Base-by-base conservation (phyloP, 73 alveolate species). In the Symbiodinium natans region DNA sequence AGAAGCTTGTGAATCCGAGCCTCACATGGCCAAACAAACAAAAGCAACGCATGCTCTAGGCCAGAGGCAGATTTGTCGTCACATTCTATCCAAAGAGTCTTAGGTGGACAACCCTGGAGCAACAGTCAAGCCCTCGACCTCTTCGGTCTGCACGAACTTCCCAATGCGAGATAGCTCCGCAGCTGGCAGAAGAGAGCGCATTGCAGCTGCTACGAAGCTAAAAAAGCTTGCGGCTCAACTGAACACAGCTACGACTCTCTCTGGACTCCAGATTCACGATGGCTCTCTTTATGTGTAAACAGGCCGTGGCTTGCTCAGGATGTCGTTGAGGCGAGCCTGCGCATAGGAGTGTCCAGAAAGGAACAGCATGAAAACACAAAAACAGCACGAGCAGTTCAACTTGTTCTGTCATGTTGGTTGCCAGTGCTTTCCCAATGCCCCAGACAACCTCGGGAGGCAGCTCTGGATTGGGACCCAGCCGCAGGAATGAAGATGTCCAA, bases 381-480 rank as follows among this genome's bases (percentile, higher is more conserved):
- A n/a, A n/a, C n/a, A n/a, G n/a, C n/a, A n/a, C n/a, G n/a, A n/a
- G n/a, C n/a, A n/a, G n/a, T n/a, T n/a, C 40, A 29, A 25, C 29
- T 11, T 11, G 6, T 52, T 27, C 77, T 29, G 8, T 29, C 80
- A 63, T 11, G 40, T 6, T 6, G 36, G 80, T n/a, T 6, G 80
- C n/a, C 1, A 13, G 23, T 13, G 6, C 71, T 52, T 71, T 31
- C 23, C 39, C 33, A 17, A 11, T 21, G 48, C n/a, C 86, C 41
- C 29, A 75, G 36, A 9, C 7, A 19, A n/a, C 95, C 95, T 89
- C 95, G n/a, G 95, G 95, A 29, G 95, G 95, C 31, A 82, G 95
- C 74, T 89, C 95, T 17, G 95, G 95, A 41, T 89, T 89, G 34
- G 95, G 95, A 3, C 95, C 95, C 86, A 89, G 77, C 27, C 95